Evolutionary conservation across 495 filamentous ascomycete species (phyloP).

Genomic region (Aspergillus biplanus): DNA sequence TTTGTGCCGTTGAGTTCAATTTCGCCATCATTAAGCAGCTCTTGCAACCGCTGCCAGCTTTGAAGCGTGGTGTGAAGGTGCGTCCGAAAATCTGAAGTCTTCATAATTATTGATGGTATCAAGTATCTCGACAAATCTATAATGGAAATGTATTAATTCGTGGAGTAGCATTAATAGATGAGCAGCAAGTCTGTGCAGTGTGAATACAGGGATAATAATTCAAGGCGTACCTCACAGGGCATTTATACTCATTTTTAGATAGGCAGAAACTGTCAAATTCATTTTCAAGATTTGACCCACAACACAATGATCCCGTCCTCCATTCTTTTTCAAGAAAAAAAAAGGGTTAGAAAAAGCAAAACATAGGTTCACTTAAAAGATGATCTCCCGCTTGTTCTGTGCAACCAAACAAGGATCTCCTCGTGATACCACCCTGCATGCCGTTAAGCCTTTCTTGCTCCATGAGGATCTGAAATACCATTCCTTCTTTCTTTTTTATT

Average conservation of each 20-base stretch:
- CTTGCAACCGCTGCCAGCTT: constrained; percentile 23
- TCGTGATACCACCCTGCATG: not conserved
- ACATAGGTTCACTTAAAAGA: not conserved
- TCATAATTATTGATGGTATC: not conserved
- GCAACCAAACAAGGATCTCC: not conserved
- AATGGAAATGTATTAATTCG: not conserved
- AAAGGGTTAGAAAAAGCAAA: constrained; percentile 6
- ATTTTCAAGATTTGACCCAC: constrained; percentile 4
- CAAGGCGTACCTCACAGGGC: not conserved
- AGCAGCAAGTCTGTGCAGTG: not conserved
- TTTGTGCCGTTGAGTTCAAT: constrained; percentile 25
- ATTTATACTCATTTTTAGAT: constrained; percentile 8
- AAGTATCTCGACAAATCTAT: not conserved
- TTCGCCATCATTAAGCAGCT: constrained; percentile 12
- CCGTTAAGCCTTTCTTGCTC: no score
- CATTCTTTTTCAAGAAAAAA: constrained; percentile 1
- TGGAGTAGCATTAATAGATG: not conserved
- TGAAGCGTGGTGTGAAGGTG: constrained; percentile 24
- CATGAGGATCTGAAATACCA: no score
- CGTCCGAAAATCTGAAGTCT: constrained; percentile 17
- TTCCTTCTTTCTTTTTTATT: no score
- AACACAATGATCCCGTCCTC: not conserved
- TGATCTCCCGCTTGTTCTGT: not conserved
- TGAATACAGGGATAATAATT: not conserved
- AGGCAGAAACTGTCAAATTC: not conserved